Base-by-base conservation (phyloP, 2,329 filamentous ascomycete species). In the Stachybotrys chlorohalonatus region DNA sequence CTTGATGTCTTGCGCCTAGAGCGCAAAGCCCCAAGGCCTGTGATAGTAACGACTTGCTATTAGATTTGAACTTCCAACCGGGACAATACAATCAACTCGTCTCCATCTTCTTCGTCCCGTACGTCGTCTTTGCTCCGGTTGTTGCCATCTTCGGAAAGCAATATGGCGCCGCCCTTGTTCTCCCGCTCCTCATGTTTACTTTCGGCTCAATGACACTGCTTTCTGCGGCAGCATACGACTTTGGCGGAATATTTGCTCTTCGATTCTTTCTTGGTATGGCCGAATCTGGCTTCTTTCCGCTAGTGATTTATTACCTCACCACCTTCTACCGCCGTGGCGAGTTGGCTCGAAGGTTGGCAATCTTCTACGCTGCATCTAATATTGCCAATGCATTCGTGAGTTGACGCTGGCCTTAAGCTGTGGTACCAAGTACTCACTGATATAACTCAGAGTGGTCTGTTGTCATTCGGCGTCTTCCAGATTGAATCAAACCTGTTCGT, bases 341-440 rank as follows among this genome's bases (percentile, higher is more conserved):
- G 55, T 64, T 77, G 1, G 75, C 74, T 0, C 65, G 75, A 5
- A 66, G 75, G 2, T 70, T 62, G 2, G 86, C 86, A 52, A 71
- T 90, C 58, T 90, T 90, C 73, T 92, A 91, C 61, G 88, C 87
- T 0, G 87, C 87, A 0, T 84, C 81, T 30, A 88, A 86, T 63
- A 87, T 92, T 56, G 87, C 88, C 24, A 84, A 82, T 52, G 75
- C 74, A n/a, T 77, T 77, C 48, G 49, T 51, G 32, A 9, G 49
- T 51, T 7, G 6, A 30, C 13, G 7, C 9, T 32, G 11, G 1
- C 11, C 2, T 13, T 7, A 2, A 57, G 16, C 15, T 6, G 15
- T 31, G 31, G 24, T 11, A 6, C 15, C 7, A 24, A 2, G 4
- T 24, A 24, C 24, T 24, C 24, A 24, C 24, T 24, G 24, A 24